phyloP scores from a whole-genome alignment of 1,139 yeast genomes.

The Petasospora fabianii region DNA sequence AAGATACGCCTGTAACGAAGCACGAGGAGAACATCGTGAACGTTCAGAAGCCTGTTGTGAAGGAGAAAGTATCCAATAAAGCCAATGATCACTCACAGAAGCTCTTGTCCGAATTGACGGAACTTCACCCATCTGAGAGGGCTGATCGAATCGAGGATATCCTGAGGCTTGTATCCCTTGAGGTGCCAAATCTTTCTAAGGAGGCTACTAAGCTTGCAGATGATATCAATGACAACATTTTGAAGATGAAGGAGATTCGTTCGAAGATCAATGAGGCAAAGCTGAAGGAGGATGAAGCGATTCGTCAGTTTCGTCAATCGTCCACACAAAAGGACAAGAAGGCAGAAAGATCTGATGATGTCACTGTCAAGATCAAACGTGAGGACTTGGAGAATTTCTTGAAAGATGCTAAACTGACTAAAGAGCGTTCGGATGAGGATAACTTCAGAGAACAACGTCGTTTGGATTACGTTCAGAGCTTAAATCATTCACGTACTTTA shows the following conservation, averaged over 20 bases:
- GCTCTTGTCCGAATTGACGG: conserved; percentile 3
- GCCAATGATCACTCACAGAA: not conserved
- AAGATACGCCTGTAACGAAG: not conserved
- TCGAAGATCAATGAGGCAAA: conserved; percentile 8
- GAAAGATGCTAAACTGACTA: conserved; percentile 40
- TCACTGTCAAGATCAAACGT: conserved; percentile 4
- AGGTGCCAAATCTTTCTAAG: conserved; percentile 6
- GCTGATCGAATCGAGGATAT: conserved; percentile 7
- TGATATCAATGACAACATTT: conserved; percentile 10
- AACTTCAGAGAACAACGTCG: conserved; percentile 48
- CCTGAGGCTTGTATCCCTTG: conserved; percentile 18
- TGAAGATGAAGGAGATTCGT: conserved; percentile 10
- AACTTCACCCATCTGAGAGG: conserved; percentile 2
- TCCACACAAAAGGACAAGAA: not conserved
- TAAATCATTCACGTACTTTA: conserved; percentile 37
- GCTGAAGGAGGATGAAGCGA: conserved; percentile 14
- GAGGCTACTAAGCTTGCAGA: conserved; percentile 5
- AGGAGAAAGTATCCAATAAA: not conserved
- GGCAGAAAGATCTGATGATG: not conserved
- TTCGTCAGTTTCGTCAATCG: conserved; percentile 10
- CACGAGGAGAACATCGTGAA: not conserved
- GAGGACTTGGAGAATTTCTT: conserved; percentile 37
- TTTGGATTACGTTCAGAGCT: conserved; percentile 33
- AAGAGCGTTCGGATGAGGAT: conserved; percentile 39
- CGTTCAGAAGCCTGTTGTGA: not conserved